Base-by-base conservation (phyloP, 2,329 filamentous ascomycete genomes). In the Claviceps digitariae region DNA sequence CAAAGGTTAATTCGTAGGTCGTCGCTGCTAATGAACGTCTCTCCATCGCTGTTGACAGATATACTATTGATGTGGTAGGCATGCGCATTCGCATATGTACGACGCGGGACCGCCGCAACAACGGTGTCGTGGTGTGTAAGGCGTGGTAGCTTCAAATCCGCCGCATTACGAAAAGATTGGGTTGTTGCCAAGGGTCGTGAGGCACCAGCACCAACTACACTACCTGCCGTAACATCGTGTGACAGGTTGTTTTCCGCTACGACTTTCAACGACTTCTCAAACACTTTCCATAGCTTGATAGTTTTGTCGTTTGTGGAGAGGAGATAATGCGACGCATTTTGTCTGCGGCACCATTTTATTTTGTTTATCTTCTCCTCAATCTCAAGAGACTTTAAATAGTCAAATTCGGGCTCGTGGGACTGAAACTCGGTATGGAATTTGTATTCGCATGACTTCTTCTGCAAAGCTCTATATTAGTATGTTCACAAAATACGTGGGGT, bases 361-460 rank as follows among this genome's bases (percentile, higher is more conserved):
- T 98, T 98, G 80, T 98, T 98, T 79, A 98, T 98, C 76, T 98
- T 98, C 73, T 98, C 93, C 78, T 98, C 93, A 66, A 98, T 98
- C 73, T 98, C 93, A 62, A 98, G 80, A 36, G 93, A 98, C 74
- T 98, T 98, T 60, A 98, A 82, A 70, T 98, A 98, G 72, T 98
- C 93, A 71, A 98, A 98, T 72, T 98, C 93, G 58, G 93, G 93
- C 69, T 98, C 93, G 74, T 98, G 93, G 63, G 93, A 98, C 75
- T 98, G 93, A 65, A 98, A 98, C 68, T 98, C 93, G 69, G 93
- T 98, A 72, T 98, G 93, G 71, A 98, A 98, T 72, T 97, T 98
- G 79, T 98, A 98, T 72, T 98, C 93, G 81, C 93, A 98, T 50
- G 93, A 97, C 82, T 97, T 98, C 83, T 98, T 97, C 90, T 96